These are phyloP conservation scores for Acacia concinna DNA, from an alignment of 331 rosid genomes.

Conservation along the genomic window DNA sequence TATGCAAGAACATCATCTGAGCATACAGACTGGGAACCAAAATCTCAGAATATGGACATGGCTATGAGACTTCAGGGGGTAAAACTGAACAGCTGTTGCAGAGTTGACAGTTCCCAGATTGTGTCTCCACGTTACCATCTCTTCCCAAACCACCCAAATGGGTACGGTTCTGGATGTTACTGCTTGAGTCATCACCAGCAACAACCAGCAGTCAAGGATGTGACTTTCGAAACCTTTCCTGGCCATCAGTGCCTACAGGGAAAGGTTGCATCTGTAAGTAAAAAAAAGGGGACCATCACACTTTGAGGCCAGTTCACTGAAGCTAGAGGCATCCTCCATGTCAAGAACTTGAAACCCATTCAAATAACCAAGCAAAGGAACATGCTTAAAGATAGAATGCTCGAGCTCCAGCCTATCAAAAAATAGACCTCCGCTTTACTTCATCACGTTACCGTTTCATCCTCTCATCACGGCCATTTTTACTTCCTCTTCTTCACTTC, in stretches of 20 bases:
- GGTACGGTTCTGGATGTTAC: conserved; percentile 39
- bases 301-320: conserved; percentile 79
- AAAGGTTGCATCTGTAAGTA: conserved; percentile 86
- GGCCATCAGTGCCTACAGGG: conserved; percentile 54
- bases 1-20: conserved; percentile 80
- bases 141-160: conserved; percentile 47
- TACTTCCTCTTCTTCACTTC: not conserved
- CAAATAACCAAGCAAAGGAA: conserved; percentile 80
- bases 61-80: conserved; percentile 71
- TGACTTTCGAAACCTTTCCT: conserved; percentile 56
- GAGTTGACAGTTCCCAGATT: conserved; percentile 50
- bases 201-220: conserved; percentile 81
- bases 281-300: conserved; percentile 78
- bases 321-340: conserved; percentile 77
- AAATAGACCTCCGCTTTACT: too few species aligned
- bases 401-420: conserved; percentile 76
- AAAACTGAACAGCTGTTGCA: conserved; percentile 86
- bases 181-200: conserved; percentile 58
- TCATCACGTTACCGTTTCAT: too few species aligned
- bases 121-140: conserved; percentile 47
- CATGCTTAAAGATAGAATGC: conserved; percentile 47
- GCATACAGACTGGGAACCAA: conserved; percentile 78
- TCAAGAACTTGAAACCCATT: conserved; percentile 92
- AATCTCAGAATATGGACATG: conserved; percentile 84
- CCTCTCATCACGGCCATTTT: not conserved